These are phyloP conservation scores for Lecanosticta acicola DNA, from an alignment of 2,329 filamentous ascomycete genomes.

Conservation along the genomic window DNA sequence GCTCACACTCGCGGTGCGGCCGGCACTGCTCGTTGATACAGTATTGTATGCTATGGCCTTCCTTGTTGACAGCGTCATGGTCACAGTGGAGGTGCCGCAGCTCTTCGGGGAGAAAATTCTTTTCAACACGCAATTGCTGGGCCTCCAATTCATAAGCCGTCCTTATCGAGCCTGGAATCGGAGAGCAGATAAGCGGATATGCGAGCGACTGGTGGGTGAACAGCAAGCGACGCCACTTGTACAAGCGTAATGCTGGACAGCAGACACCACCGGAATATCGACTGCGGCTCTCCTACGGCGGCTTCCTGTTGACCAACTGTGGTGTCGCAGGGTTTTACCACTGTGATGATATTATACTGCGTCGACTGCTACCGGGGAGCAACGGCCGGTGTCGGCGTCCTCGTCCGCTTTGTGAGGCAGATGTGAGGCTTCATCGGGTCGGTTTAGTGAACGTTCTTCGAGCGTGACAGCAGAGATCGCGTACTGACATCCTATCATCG, in stretches of 20 bases:
- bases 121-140: background rate
- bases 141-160: conserved; percentile 1
- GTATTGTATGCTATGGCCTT: conserved; percentile 2
- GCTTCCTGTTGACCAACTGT: background rate
- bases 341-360: background rate
- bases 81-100: background rate
- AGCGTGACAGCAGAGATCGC: background rate
- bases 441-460: background rate
- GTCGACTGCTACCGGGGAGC: background rate
- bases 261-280: background rate
- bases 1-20: background rate
- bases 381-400: background rate
- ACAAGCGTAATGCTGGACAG: background rate
- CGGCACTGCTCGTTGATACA: background rate
- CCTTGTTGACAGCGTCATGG: background rate
- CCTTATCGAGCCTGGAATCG: background rate
- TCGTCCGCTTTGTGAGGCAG: conserved; percentile 2
- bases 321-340: background rate
- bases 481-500: background rate
- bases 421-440: background rate
- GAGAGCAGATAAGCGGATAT: background rate
- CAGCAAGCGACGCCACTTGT: background rate
- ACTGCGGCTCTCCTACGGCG: background rate
- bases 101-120: background rate
- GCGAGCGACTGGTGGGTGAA: background rate